phyloP scores from a whole-genome alignment of 306 rosid genomes.

The Cicer pinnatifidum region DNA sequence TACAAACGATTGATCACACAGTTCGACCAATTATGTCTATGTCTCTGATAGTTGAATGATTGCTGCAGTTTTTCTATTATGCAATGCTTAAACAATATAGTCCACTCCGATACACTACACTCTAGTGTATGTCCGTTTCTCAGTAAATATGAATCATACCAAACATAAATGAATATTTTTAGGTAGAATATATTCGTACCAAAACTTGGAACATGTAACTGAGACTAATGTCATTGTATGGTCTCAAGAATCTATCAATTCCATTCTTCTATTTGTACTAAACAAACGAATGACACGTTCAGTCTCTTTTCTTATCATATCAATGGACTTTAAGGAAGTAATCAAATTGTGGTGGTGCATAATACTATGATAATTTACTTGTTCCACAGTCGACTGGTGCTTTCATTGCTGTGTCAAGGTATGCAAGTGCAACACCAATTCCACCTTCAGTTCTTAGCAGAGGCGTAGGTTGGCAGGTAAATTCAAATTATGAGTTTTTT shows the following conservation, averaged over 20 bases:
- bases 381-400: slow-evolving; percentile 83
- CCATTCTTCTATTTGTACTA: too few relatives aligned
- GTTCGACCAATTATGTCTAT: too few relatives aligned
- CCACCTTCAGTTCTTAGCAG: slow-evolving; percentile 96
- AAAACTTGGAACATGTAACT: neutral
- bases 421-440: slow-evolving; percentile 89
- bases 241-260: neutral
- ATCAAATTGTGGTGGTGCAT: neutral
- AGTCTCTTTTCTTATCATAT: neutral
- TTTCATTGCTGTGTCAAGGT: slow-evolving; percentile 83
- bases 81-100: too few relatives aligned
- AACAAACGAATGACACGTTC: too few relatives aligned
- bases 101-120: too few relatives aligned
- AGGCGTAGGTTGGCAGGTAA: slow-evolving; percentile 98
- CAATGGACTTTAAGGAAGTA: neutral
- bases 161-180: too few relatives aligned
- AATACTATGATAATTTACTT: neutral
- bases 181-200: neutral
- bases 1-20: too few relatives aligned
- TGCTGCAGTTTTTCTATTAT: too few relatives aligned
- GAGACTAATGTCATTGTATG: neutral
- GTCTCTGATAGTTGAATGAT: too few relatives aligned
- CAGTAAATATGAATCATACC: too few relatives aligned
- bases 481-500: neutral
- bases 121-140: too few relatives aligned